Evolutionary conservation across 345 rosid genomes (phyloP).

Genomic region (Camelina laxa): DNA sequence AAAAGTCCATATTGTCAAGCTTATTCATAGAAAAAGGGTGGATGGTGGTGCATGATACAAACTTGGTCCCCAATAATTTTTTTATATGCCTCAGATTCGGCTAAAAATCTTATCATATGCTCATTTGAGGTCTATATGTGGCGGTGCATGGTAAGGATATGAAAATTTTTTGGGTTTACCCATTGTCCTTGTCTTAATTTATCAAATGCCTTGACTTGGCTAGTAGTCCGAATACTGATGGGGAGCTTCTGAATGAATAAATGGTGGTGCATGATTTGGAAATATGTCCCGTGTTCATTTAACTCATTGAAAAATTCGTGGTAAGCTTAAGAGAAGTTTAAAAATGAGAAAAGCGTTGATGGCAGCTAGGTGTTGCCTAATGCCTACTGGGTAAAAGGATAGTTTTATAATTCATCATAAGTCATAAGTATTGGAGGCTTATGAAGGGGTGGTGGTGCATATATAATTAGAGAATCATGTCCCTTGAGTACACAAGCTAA

Average conservation of each 20-base stretch:
- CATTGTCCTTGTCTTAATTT: not conserved
- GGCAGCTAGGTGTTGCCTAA: not conserved
- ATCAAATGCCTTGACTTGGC: not conserved
- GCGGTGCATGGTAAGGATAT: not conserved
- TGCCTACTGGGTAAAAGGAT: not conserved
- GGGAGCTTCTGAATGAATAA: not conserved
- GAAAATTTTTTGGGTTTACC: no score
- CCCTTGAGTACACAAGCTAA: no score
- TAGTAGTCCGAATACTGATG: not conserved
- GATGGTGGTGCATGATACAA: not conserved
- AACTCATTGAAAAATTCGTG: not conserved
- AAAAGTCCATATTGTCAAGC: not conserved
- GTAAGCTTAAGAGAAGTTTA: not conserved
- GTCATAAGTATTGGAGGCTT: not conserved
- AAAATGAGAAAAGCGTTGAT: not conserved
- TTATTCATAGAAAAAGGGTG: not conserved
- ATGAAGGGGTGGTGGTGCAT: not conserved
- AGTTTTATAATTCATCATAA: not conserved
- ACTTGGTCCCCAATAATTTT: not conserved
- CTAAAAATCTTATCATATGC: not conserved
- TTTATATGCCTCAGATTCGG: not conserved
- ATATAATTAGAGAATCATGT: no score
- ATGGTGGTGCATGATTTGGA: not conserved
- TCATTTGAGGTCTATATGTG: not conserved
- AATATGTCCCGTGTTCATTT: not conserved